Evolutionary conservation across 2,329 filamentous ascomycete genomes (phyloP), one percentile per base, ranked within the genome.

Genomic region (Clonostachys byssicola): DNA sequence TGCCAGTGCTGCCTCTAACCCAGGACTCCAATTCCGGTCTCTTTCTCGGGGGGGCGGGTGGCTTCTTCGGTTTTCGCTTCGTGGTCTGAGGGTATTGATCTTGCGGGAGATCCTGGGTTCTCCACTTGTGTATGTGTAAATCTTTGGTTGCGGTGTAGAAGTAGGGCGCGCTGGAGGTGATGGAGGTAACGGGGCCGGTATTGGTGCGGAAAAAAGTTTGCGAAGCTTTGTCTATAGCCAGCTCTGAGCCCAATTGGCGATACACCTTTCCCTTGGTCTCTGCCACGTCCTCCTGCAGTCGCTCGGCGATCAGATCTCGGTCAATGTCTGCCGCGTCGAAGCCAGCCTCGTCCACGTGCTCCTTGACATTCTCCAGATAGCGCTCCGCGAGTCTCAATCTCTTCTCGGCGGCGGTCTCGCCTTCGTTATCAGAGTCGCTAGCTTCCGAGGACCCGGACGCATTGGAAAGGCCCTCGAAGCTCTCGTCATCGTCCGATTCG

Each of bases 281-380:
- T 45, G 94, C 85, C 40, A 94, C 89, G 63, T 97, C 94, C 68
- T 96, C 90, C 66, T 92, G 85, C 57, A 99, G 73, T 56, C 92
- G 77, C 65, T 95, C 89, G 40, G 92, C 91, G 58, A 99, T 92
- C 57, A 96, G 72, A 62, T 99, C 94, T 49, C 87, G 80, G 69
- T 97, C 94, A 49, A 99, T 88, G 46, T 97, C 89, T 56, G 86
- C 91, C 8, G 94, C 94, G 68, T 99, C 91, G 61, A 97, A 99
- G 38, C 91, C 94, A 42, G 60, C 57, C 53, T 90, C 87, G 56
- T 95, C 86, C 49, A 90, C 84, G 55, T 96, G 88, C 59, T 88
- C 80, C 59, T 87, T 83, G 52, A 96, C 84, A 62, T 95, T 96
- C 47, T 96, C 87, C 47, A 99, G 79, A 65, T 99, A 97, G 59